Evolutionary conservation across 352 stramenopile species (phyloP).

Genomic region (Aphanomyces euteiches): DNA sequence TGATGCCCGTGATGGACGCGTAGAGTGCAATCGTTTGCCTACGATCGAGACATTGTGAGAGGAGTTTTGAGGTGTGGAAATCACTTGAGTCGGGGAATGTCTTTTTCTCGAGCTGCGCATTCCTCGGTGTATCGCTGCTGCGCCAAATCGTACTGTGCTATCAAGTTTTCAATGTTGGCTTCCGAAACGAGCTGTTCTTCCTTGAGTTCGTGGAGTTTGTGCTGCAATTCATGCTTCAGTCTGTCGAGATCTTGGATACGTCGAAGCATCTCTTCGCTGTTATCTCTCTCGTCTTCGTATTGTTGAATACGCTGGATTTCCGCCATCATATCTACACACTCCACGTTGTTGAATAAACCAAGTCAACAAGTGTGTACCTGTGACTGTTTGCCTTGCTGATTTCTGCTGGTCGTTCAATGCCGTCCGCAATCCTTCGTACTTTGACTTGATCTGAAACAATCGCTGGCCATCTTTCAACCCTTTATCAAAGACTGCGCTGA

Average conservation of each 20-base stretch:
- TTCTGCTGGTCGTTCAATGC: background rate
- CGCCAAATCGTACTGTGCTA: slow-evolving; percentile 20
- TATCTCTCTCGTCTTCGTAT: slow-evolving; percentile 24
- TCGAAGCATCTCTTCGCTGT: slow-evolving; percentile 23
- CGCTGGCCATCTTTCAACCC: slow-evolving; percentile 23
- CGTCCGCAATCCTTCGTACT: background rate
- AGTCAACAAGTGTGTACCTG: background rate
- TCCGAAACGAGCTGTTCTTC: slow-evolving; percentile 20
- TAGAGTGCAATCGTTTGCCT: slow-evolving; percentile 25
- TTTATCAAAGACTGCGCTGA: slow-evolving; percentile 24
- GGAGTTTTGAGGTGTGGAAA: background rate
- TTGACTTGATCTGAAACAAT: background rate
- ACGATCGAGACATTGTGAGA: background rate
- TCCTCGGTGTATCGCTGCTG: slow-evolving; percentile 25
- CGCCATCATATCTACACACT: slow-evolving; percentile 5
- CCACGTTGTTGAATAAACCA: background rate
- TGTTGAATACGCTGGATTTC: slow-evolving; percentile 24
- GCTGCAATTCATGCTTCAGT: slow-evolving; percentile 12
- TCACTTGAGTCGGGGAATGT: slow-evolving; percentile 19
- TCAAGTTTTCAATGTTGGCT: slow-evolving; percentile 26
- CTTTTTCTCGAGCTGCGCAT: slow-evolving; percentile 16
- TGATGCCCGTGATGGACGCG: slow-evolving; percentile 23
- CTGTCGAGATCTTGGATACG: slow-evolving; percentile 17
- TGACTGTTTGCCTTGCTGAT: slow-evolving; percentile 20
- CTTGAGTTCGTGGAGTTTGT: slow-evolving; percentile 22